Evolutionary conservation across 305 asterid species (phyloP), one percentile per base, ranked within the genome.

Genomic region (Caryopteris hybrid): DNA sequence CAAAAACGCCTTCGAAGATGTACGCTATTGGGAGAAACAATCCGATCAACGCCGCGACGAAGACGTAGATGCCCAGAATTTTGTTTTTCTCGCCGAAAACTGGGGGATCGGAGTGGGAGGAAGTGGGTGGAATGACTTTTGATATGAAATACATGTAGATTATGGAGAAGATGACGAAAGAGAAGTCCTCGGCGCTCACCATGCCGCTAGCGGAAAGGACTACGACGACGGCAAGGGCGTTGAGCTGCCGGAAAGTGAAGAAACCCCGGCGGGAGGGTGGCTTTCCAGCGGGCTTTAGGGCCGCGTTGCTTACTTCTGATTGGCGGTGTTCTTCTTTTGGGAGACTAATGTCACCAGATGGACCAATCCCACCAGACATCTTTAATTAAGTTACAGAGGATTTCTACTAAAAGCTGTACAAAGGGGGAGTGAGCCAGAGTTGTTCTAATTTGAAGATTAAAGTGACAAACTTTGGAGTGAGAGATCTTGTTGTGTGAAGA

Each of bases 61-160:
- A 39, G 3, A 78, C 81, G 75, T 88, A 90, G 1, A 64, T 36
- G 31, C 42, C 21, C 0, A 90, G 76, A 1, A 72, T 13, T 36
- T 9, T 65, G 88, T 78, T 85, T 0, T 54, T 71, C 16, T 72
- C 71, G 52, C 75, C 78, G 71, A 75, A 90, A 3, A 90, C 78
- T 0, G 86, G 85, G 3, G 90, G 81, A 6, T 77, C 72, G 10
- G 72, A 23, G 55, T 3, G 14, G 54, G 80, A 0, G 78, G 70
- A 55, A 55, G 59, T 8, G 43, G 31, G 48, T 1, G 98, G 98
- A 55, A 90, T 90, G 42, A 79, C 41, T 46, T 20, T 78, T 6
- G 98, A 83, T 52, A 90, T 21, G 82, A 90, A 84, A 72, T 77
- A 65, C 55, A 90, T 61, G 91, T 93, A 93, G 63, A 80, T 2